Percentiles rank a stretch among this genome's conserved stretches.
Evolutionary conservation across 352 stramenopile species (phyloP).

Genomic region (Phytophthora tubulina): DNA sequence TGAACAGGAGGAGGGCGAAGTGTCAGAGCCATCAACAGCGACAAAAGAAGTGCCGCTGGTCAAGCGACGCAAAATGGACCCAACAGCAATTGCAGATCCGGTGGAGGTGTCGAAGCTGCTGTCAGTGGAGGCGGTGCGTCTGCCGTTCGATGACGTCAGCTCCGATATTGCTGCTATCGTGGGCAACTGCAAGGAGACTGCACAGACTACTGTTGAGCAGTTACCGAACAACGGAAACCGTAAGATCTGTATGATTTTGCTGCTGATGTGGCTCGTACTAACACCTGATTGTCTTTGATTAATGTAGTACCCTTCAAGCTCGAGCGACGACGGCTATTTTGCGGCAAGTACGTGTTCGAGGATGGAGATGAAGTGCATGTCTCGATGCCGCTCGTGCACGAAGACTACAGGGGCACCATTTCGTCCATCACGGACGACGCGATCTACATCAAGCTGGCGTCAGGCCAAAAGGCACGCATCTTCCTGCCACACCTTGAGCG

Average conservation of each 20-base stretch:
- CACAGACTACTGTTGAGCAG: conserved; percentile 33
- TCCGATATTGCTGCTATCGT: conserved; percentile 70
- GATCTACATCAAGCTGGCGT: conserved; percentile 75
- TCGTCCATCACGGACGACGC: conserved; percentile 77
- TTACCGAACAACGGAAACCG: conserved; percentile 43
- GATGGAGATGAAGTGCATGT: conserved; percentile 84
- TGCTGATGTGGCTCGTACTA: conserved; percentile 9
- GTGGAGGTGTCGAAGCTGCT: conserved; percentile 44
- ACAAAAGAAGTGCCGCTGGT: conserved; percentile 17
- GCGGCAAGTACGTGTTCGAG: conserved; percentile 81
- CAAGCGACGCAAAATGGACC: conserved; percentile 66
- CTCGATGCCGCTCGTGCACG: conserved; percentile 65
- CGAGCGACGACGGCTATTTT: conserved; percentile 65
- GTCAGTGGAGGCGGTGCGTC: conserved; percentile 52
- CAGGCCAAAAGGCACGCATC: conserved; percentile 72
- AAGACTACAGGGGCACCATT: conserved; percentile 84
- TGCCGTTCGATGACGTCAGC: conserved; percentile 67
- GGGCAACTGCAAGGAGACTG: conserved; percentile 42
- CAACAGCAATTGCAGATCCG: conserved; percentile 13
- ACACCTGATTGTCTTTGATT: conserved; percentile 11
- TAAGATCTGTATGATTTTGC: conserved; percentile 26
- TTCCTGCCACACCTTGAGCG: conserved; percentile 63
- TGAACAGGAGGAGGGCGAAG: conserved; percentile 40
- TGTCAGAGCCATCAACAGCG: conserved; percentile 25
- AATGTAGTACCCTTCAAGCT: conserved; percentile 56